Evolutionary conservation across 2,329 filamentous ascomycete genomes (phyloP), one percentile per base, ranked within the genome.

Genomic region (Fusarium mangiferae): DNA sequence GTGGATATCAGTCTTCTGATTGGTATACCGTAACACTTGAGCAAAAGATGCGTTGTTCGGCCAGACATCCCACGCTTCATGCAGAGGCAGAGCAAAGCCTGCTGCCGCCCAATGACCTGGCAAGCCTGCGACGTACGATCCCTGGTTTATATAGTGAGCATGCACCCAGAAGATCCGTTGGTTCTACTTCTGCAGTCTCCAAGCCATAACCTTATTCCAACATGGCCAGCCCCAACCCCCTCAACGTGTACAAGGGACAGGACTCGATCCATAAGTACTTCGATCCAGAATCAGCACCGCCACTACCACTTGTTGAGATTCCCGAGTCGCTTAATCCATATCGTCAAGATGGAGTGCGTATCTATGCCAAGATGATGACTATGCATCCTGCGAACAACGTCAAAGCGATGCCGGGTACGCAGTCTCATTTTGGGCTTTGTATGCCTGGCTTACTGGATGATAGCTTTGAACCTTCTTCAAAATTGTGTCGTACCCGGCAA

Each of bases 281-380:
- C 73, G 82, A 91, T 70, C 90, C 90, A 0, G 88, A 91, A 61
- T 82, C 79, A 2, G 83, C 86, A 30, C 89, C 90, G 6, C 89
- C 88, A 1, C 77, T 91, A 14, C 90, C 90, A 2, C 83, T 92
- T 4, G 88, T 92, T 10, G 90, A 92, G 80, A 81, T 92, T 7
- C 90, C 90, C 0, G 83, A 84, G 22, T 81, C 80, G 17, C 82
- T 92, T 39, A 92, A 92, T 66, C 89, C 89, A 6, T 89, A 86
- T 70, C 83, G 85, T 26, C 71, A 84, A 33, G 85, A 91, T 86
- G 88, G 88, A 8, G 87, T 92, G 9, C 85, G 88, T 17, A 90
- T 92, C 59, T 91, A 90, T 71, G 90, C 90, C 42, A 91, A 92
- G 81, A 89, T 92, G 88, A 88, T 92, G 86, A 89, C 88, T 5